phyloP scores from a whole-genome alignment of 1,284 basidiomycete species.

The Cryptococcus sp. region DNA sequence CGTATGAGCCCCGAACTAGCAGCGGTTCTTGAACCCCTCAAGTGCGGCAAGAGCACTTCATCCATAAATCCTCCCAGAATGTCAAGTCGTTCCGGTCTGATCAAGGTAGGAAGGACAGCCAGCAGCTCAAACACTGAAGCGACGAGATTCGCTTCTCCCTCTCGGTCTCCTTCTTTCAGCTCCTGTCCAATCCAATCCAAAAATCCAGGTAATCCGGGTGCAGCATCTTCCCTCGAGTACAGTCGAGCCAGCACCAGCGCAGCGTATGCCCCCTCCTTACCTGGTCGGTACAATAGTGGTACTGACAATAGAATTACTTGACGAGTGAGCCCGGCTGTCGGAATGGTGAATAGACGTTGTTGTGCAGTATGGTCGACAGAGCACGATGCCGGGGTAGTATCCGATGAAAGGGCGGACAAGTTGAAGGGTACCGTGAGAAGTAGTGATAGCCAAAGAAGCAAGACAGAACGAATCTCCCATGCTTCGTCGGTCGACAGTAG shows the following conservation, averaged over 20 bases:
- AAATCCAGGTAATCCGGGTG: slow-evolving; percentile 31
- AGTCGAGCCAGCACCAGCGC: slow-evolving; percentile 43
- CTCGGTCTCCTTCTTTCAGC: slow-evolving; percentile 33
- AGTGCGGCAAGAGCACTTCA: slow-evolving; percentile 31
- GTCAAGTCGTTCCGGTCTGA: slow-evolving; percentile 35
- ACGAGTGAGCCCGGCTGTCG: slow-evolving; percentile 58
- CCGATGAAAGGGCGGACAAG: slow-evolving; percentile 62
- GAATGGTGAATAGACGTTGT: slow-evolving; percentile 57
- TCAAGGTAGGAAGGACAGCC: slow-evolving; percentile 34
- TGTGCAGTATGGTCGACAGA: slow-evolving; percentile 63
- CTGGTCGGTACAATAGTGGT: slow-evolving; percentile 39
- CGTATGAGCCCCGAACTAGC: slow-evolving; percentile 38
- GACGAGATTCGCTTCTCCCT: slow-evolving; percentile 34
- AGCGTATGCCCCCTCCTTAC: slow-evolving; percentile 43
- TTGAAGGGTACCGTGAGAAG: slow-evolving; percentile 94
- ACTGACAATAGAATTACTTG: slow-evolving; percentile 48
- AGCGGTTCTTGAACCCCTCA: slow-evolving; percentile 37
- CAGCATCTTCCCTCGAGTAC: slow-evolving; percentile 41
- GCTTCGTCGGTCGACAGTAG: slow-evolving; percentile 27
- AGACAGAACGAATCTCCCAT: slow-evolving; percentile 81
- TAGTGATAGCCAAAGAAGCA: slow-evolving; percentile 88
- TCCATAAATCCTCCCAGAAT: slow-evolving; percentile 22
- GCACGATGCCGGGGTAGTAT: slow-evolving; percentile 37
- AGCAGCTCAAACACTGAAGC: slow-evolving; percentile 36
- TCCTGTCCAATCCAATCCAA: slow-evolving; percentile 33